A percentile compares a stretch with the other conserved stretches of the same genome.
These are phyloP conservation scores for Yamadazyma paraphyllophila DNA, from an alignment of 805 yeast species.

Conservation along the genomic window DNA sequence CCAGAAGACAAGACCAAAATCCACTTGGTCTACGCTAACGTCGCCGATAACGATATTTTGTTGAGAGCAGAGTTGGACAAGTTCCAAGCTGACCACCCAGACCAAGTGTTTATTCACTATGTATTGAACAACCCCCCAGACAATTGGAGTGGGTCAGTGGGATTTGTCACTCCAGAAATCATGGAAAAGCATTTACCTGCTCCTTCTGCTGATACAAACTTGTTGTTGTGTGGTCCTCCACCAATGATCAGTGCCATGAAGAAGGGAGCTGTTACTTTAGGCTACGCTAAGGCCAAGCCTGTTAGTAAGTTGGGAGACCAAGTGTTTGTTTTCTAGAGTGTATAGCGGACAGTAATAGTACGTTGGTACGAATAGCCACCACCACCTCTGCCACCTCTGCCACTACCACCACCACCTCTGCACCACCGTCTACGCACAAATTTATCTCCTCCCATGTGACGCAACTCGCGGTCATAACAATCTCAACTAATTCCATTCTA, in stretches of 20 bases:
- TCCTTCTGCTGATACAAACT: conserved; percentile 57
- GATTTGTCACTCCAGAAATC: conserved; percentile 77
- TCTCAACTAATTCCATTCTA: not conserved
- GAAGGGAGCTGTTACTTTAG: conserved; percentile 71
- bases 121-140: conserved; percentile 72
- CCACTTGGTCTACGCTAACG: conserved; percentile 77
- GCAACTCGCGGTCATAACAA: not conserved
- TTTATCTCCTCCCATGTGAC: not conserved
- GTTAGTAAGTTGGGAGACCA: conserved; percentile 88
- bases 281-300: conserved; percentile 82
- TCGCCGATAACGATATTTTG: conserved; percentile 74
- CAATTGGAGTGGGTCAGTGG: conserved; percentile 73
- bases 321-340: conserved; percentile 71
- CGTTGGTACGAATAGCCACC: too few species aligned
- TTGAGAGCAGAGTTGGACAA: conserved; percentile 76
- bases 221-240: conserved; percentile 92
- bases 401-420: not conserved
- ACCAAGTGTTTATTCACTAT: conserved; percentile 63
- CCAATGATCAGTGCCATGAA: conserved; percentile 86
- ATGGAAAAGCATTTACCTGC: conserved; percentile 62
- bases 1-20: conserved; percentile 79
- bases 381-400: too few species aligned
- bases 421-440: not conserved
- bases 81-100: conserved; percentile 54
- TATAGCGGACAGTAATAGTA: too few species aligned